Evolutionary conservation across 2,329 filamentous ascomycete species (phyloP).

Genomic region (Cladosporium sp.): DNA sequence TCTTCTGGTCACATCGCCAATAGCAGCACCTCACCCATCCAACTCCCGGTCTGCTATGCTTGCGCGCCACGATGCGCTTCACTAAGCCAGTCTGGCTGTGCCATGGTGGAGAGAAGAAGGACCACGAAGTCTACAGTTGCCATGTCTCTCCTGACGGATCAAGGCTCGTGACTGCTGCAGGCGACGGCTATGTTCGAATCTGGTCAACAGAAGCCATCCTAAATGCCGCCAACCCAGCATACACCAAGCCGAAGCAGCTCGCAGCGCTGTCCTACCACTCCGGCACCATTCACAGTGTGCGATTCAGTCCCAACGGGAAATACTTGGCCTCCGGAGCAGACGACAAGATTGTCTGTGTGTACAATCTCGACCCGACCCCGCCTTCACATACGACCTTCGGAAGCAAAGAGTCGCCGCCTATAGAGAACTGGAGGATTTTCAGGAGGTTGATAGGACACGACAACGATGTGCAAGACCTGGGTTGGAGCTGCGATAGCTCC

Average conservation of each 20-base stretch:
- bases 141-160: slow-evolving; percentile 94
- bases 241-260: slow-evolving; percentile 81
- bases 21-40: not conserved
- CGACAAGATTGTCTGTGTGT: slow-evolving; percentile 98
- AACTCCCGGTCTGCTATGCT: slow-evolving; percentile 2
- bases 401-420: slow-evolving; percentile 82
- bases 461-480: slow-evolving; percentile 96
- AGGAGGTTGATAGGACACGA: slow-evolving; percentile 93
- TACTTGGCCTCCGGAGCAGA: slow-evolving; percentile 97
- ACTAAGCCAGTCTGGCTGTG: slow-evolving; percentile 96
- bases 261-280: slow-evolving; percentile 98
- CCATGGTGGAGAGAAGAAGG: slow-evolving; percentile 95
- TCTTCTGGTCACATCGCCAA: not conserved
- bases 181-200: slow-evolving; percentile 95
- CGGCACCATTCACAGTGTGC: slow-evolving; percentile 93
- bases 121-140: slow-evolving; percentile 98
- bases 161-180: slow-evolving; percentile 88
- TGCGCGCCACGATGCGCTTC: slow-evolving; percentile 51
- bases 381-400: slow-evolving; percentile 77
- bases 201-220: slow-evolving; percentile 97
- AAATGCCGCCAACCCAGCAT: slow-evolving; percentile 70
- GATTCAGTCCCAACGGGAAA: slow-evolving; percentile 92
- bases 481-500: slow-evolving; percentile 94
- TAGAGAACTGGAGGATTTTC: slow-evolving; percentile 97
- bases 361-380: slow-evolving; percentile 82